These are phyloP conservation scores for Lizonia empirigonia DNA, from an alignment of 2,329 filamentous ascomycete species.

Conservation along the genomic window DNA sequence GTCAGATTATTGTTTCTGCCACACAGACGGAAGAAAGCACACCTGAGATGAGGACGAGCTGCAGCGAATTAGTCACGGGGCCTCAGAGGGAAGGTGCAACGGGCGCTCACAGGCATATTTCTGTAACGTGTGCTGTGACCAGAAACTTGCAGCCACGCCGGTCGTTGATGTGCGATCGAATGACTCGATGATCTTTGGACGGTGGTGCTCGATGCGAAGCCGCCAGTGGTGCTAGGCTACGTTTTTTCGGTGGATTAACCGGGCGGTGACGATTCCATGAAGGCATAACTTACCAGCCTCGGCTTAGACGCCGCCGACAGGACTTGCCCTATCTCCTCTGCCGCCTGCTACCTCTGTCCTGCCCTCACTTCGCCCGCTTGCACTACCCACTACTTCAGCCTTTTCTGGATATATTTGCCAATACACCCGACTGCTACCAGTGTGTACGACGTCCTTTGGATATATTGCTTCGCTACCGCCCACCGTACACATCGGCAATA, in stretches of 20 bases:
- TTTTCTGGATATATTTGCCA: slow-evolving; percentile 11
- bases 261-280: slow-evolving; percentile 18
- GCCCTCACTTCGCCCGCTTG: background rate
- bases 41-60: slow-evolving; percentile 65
- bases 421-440: background rate
- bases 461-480: background rate
- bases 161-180: slow-evolving; percentile 11
- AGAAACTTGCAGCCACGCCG: background rate
- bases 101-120: slow-evolving; percentile 36
- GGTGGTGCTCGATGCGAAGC: slow-evolving; percentile 17
- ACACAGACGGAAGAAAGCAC: slow-evolving; percentile 5
- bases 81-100: slow-evolving; percentile 13
- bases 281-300: slow-evolving; percentile 25
- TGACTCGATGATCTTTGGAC: slow-evolving; percentile 7
- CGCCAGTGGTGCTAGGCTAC: slow-evolving; percentile 9
- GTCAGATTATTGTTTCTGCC: slow-evolving; percentile 54
- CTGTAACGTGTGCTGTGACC: background rate
- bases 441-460: slow-evolving; percentile 1
- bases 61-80: slow-evolving; percentile 28
- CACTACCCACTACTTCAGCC: too few relatives aligned
- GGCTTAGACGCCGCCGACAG: slow-evolving; percentile 18
- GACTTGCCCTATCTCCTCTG: slow-evolving; percentile 5
- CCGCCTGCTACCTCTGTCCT: slow-evolving; percentile 11
- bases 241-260: slow-evolving; percentile 26
- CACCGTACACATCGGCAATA: slow-evolving; percentile 11